Percentiles rank a stretch among this genome's conserved stretches.
Evolutionary conservation across 179 eudicot genomes (phyloP).

Genomic region (Actinidia polygama): DNA sequence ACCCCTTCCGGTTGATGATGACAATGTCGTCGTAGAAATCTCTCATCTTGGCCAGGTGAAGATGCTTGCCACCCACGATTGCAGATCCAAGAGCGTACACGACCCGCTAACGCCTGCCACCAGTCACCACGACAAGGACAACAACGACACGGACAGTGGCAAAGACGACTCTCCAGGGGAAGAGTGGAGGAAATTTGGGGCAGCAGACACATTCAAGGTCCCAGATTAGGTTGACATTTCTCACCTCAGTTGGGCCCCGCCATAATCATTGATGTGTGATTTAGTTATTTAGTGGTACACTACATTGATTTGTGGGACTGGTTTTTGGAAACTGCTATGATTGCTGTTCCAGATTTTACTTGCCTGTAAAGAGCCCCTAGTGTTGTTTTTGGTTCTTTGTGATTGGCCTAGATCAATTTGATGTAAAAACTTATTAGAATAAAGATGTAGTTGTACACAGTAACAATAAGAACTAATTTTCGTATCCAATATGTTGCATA

Average conservation of each 20-base stretch:
- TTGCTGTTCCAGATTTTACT: constrained; percentile 1
- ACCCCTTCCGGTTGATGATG: constrained; percentile 40
- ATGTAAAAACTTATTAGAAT: no score
- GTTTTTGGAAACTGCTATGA: not conserved
- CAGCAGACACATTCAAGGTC: constrained; percentile 35
- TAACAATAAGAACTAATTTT: not conserved
- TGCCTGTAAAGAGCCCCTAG: not conserved
- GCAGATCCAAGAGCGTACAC: constrained; percentile 35
- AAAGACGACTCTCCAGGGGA: constrained; percentile 53
- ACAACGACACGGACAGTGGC: constrained; percentile 21
- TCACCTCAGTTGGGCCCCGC: constrained; percentile 47
- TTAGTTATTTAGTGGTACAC: constrained; percentile 1
- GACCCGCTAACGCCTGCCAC: constrained; percentile 15
- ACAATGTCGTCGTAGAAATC: constrained; percentile 42
- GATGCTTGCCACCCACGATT: constrained; percentile 38
- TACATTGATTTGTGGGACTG: not conserved
- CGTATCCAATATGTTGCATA: not conserved
- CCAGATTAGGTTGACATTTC: constrained; percentile 32
- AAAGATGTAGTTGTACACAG: not conserved
- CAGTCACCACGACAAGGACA: not conserved
- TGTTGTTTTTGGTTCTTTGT: not conserved
- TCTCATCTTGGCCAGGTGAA: constrained; percentile 45
- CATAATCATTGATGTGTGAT: not conserved
- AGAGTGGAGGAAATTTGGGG: constrained; percentile 40
- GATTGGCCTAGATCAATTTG: not conserved